phyloP scores from a whole-genome alignment of 768 basidiomycete genomes.

The Pleurotus giganteus region DNA sequence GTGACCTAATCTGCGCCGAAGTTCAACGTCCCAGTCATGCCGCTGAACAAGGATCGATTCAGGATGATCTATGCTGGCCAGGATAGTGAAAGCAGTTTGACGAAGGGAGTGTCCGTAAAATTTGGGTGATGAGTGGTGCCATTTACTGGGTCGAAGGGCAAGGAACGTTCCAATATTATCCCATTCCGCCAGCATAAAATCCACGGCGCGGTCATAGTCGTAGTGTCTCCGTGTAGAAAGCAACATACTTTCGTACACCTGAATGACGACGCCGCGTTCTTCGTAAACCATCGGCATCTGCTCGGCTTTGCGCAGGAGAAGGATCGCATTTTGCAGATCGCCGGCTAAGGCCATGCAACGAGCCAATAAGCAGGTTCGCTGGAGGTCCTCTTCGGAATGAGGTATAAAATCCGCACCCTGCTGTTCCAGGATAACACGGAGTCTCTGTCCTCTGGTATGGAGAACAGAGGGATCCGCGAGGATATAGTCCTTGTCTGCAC shows the following conservation, averaged over 20 bases:
- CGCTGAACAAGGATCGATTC: conserved; percentile 19
- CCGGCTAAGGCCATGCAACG: conserved; percentile 35
- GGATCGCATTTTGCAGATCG: conserved; percentile 31
- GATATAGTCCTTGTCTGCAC: conserved; percentile 21
- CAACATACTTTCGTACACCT: conserved; percentile 36
- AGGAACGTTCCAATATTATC: conserved; percentile 23
- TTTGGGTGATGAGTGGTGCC: background rate
- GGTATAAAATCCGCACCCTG: conserved; percentile 21
- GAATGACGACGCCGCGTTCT: conserved; percentile 19
- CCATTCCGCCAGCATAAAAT: conserved; percentile 41
- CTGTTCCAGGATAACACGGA: conserved; percentile 30
- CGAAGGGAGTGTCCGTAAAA: conserved; percentile 13
- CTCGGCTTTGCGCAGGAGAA: conserved; percentile 23
- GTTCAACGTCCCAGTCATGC: conserved; percentile 22
- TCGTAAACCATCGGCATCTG: conserved; percentile 17
- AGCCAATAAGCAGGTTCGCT: conserved; percentile 26
- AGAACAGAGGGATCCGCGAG: conserved; percentile 19
- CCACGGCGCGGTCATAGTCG: conserved; percentile 31
- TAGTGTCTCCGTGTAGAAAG: conserved; percentile 31
- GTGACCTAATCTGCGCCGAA: conserved; percentile 29
- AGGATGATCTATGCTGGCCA: conserved; percentile 30
- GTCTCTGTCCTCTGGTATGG: conserved; percentile 33
- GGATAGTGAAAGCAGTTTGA: conserved; percentile 12
- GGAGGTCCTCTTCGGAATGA: conserved; percentile 17
- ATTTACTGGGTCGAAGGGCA: background rate